Conservation (phyloP, 208 protist species). For the Leishmania tarentolae region DNA sequence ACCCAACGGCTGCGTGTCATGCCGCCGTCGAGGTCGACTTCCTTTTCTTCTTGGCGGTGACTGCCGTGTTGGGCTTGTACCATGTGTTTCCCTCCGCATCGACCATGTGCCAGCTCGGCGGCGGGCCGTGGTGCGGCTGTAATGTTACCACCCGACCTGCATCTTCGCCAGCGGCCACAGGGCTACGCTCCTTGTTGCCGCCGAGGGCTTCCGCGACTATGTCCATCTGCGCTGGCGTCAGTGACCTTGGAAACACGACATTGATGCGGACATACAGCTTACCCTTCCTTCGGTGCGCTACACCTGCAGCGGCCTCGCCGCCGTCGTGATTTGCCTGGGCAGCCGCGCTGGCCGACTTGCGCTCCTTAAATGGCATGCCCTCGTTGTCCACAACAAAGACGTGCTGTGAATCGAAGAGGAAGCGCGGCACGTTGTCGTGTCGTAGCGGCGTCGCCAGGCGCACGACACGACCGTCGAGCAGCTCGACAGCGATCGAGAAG, state of each 20-base stretch:
- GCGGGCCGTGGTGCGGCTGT: conserved; percentile 18
- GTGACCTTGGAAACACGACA: conserved; percentile 26
- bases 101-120: conserved; percentile 28
- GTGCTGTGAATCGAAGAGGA: conserved; percentile 40
- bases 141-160: background rate
- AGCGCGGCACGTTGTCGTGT: conserved; percentile 19
- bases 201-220: conserved; percentile 18
- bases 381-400: conserved; percentile 82
- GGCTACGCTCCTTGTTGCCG: background rate
- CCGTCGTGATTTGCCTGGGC: background rate
- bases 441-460: conserved; percentile 58
- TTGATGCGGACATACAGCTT: conserved; percentile 37
- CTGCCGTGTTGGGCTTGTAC: background rate
- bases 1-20: background rate
- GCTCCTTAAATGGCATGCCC: conserved; percentile 85
- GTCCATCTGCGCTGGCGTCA: conserved; percentile 20
- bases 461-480: conserved; percentile 88
- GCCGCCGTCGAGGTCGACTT: conserved; percentile 1
- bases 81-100: conserved; percentile 29
- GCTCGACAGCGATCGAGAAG: conserved; percentile 76
- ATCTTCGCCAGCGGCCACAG: background rate
- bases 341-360: background rate
- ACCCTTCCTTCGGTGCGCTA: conserved; percentile 25
- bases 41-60: conserved; percentile 16
- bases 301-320: conserved; percentile 19